These are phyloP conservation scores for Candida tropicalis DNA, from an alignment of 1,139 yeast genomes.

Conservation along the genomic window DNA sequence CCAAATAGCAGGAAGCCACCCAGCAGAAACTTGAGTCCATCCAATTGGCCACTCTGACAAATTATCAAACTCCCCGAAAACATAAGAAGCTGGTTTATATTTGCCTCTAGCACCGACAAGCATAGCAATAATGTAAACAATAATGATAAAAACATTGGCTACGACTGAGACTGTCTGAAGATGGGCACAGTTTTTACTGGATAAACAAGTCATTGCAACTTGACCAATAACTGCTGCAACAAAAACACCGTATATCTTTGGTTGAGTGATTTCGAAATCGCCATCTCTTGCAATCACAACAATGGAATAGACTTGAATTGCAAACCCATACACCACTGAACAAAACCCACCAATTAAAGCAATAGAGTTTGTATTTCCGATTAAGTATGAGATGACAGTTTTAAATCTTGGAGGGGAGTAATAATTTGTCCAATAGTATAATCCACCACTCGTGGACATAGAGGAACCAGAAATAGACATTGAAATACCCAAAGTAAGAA, in stretches of 20 bases:
- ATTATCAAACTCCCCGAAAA: slow-evolving; percentile 60
- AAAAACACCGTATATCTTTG: slow-evolving; percentile 37
- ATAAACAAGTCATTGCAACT: slow-evolving; percentile 30
- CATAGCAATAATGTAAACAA: slow-evolving; percentile 64
- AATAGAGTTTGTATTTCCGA: slow-evolving; percentile 42
- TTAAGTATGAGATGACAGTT: slow-evolving; percentile 43
- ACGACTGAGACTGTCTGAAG: slow-evolving; percentile 62
- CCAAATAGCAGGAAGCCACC: slow-evolving; percentile 72
- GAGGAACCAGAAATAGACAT: slow-evolving; percentile 70
- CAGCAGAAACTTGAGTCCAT: slow-evolving; percentile 56
- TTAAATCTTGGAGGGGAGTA: slow-evolving; percentile 33
- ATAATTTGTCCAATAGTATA: slow-evolving; percentile 57
- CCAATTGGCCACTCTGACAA: slow-evolving; percentile 62
- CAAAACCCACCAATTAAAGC: slow-evolving; percentile 41
- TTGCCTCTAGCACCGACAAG: slow-evolving; percentile 51
- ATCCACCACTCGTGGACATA: slow-evolving; percentile 71
- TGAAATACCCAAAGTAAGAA: slow-evolving; percentile 58
- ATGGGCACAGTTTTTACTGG: slow-evolving; percentile 50
- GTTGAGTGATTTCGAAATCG: slow-evolving; percentile 32
- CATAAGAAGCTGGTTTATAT: slow-evolving; percentile 39
- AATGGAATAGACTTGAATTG: slow-evolving; percentile 36
- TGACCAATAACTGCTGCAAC: slow-evolving; percentile 34
- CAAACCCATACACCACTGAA: slow-evolving; percentile 41
- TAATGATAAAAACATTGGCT: slow-evolving; percentile 54
- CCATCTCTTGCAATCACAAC: slow-evolving; percentile 34